These are phyloP conservation scores for Globisporangium nunn DNA, from an alignment of 352 stramenopile genomes.

Conservation along the genomic window DNA sequence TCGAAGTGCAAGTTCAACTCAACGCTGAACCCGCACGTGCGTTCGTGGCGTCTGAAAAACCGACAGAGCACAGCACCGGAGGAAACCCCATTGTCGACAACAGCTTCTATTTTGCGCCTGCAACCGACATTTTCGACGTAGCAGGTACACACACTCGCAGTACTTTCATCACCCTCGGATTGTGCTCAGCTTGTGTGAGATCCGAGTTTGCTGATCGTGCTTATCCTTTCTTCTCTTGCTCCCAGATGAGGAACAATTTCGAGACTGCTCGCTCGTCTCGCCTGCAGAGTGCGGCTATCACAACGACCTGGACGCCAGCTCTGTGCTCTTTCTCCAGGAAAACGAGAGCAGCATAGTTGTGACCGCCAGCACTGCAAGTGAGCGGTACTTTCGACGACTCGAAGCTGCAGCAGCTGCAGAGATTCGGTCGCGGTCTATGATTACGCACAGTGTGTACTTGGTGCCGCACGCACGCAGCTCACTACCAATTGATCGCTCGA, in stretches of 20 bases:
- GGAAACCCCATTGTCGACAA: slow-evolving; percentile 12
- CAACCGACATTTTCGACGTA: slow-evolving; percentile 3
- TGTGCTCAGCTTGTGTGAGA: background rate
- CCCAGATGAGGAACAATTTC: background rate
- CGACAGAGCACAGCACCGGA: slow-evolving; percentile 9
- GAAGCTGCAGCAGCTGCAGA: background rate
- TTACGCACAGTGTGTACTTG: background rate
- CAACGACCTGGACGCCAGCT: slow-evolving; percentile 16
- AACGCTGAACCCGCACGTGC: slow-evolving; percentile 17
- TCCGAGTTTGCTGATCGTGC: background rate
- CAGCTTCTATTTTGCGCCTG: slow-evolving; percentile 18
- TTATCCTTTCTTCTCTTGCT: too few species aligned
- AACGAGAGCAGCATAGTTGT: slow-evolving; percentile 8
- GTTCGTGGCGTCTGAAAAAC: slow-evolving; percentile 10
- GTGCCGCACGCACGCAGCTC: background rate
- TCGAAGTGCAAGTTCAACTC: slow-evolving; percentile 24
- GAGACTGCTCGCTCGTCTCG: slow-evolving; percentile 18
- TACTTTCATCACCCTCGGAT: too few species aligned
- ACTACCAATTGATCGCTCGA: background rate
- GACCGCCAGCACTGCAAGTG: slow-evolving; percentile 9
- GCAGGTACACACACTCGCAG: background rate
- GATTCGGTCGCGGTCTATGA: too few species aligned
- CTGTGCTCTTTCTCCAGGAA: slow-evolving; percentile 22
- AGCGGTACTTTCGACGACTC: slow-evolving; percentile 12
- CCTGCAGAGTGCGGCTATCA: slow-evolving; percentile 27